Evolutionary conservation across 164 flowering plant species (phyloP), one percentile per base, ranked within the genome.

Genomic region (Tinospora cordifolia): DNA sequence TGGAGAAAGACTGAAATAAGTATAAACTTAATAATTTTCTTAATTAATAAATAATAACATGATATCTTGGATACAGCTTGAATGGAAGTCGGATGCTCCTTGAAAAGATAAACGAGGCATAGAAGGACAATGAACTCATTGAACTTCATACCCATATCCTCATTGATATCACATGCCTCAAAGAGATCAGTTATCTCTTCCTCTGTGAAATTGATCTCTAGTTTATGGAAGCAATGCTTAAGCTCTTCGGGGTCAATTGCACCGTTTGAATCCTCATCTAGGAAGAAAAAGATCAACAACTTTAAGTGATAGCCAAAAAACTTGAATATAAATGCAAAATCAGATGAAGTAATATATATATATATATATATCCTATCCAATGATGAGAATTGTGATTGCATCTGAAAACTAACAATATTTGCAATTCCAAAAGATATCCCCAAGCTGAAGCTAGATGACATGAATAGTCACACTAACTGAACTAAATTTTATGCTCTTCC

Each of bases 91-190:
- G 84, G 84, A 67, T 85, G 86, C 66, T 89, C 90, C 88, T 88
- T 86, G 64, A 94, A 89, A 81, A 94, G 97, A 79, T 87, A 86
- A 70, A 88, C 93, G 41, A 90, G 93, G 86, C 99, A 92, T 51
- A 94, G 89, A 71, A 94, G 97, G 21, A 94, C 97, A 44, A 94
- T 82, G 82, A 94, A 92, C 78, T 94, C 99, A 76, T 84, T 92
- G 81, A 92, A 94, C 70, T 87, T 84, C 72, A 94, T 89, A 21
- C 91, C 91, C 90, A 78, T 78, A 69, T 85, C 87, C 22, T 82
- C 90, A 73, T 81, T 81, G 47, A 92, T 85, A 79, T 90, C 97
- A 75, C 99, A 94, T 17, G 91, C 97, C 79, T 79, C 76, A 76
- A 92, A 94, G 49, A 94, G 87, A 75, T 92, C 97, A 63, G 63